Base-by-base conservation (phyloP, 257 asterid genomes). In the Lavandula angustifolia region DNA sequence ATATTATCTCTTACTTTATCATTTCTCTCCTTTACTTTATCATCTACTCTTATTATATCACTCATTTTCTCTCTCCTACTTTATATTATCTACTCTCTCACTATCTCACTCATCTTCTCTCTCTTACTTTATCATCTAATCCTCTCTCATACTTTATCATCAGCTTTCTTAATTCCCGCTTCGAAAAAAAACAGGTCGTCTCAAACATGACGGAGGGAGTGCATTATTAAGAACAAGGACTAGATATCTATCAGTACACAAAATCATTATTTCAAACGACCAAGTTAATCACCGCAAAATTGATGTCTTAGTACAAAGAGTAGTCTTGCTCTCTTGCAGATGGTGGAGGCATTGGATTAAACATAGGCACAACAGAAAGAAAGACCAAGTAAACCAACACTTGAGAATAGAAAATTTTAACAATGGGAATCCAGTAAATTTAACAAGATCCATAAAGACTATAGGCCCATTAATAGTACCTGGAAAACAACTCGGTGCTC, bases 401-500 rank as follows among this genome's bases (percentile, higher is more conserved):
- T 14, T 38, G 42, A 46, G 29, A 61, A 67, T 7, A 10, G 32
- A 34, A 27, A n/a, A 38, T 38, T 5, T 16, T 31, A 34, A 37
- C 44, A 50, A 33, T 2, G 27, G 34, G 16, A 55, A 4, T 53
- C 32, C 60, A 18, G 51, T 51, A 68, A 12, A 38, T 33, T 12
- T 29, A 17, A 53, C 47, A 54, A 16, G 64, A 46, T 50, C 31
- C 64, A 57, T 43, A 55, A 64, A 47, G 11, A 69, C 29, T 6
- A 33, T 31, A 60, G 47, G 61, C 29, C 44, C 22, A 43, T 33
- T 5, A 16, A 60, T 53, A 74, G 62, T 77, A 92, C 97, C 99
- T 89, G 97, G 81, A 92, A 89, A 71, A 89, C 99, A 72, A 92
- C 96, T 50, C 97, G 88, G 79, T 89, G 99, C 75, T 92, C 99